Base-by-base conservation (phyloP, 2,329 filamentous ascomycete genomes). In the Cadophora sp. region DNA sequence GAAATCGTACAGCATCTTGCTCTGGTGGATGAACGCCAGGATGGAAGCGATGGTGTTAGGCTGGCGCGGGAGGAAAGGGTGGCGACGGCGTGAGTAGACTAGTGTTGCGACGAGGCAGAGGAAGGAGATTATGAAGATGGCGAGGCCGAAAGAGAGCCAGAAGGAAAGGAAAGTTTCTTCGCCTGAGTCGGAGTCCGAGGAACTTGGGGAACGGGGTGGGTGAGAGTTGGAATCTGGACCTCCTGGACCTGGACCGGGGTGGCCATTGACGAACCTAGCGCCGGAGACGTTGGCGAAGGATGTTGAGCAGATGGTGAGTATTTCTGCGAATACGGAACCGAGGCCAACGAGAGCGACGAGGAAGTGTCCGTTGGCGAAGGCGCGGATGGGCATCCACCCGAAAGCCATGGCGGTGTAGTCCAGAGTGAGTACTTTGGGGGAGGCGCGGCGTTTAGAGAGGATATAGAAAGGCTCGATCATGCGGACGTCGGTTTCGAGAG, bases 391-490 rank as follows among this genome's bases (percentile, higher is more conserved):
- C 24, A 91, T 83, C 77, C 85, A 88, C 3, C 87, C 87, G 62
- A 91, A 91, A 5, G 91, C 89, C 72, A 91, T 85, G 33, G 89
- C 89, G 0, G 89, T 91, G 77, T 93, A 93, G 77, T 93, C 91
- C 11, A 93, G 84, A 0, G 87, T 89, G 7, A 93, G 83, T 1
- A 87, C 89, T 70, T 83, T 86, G 7, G 89, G 82, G 0, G 88
- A 85, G 3, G 90, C 90, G 70, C 90, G 86, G 3, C 91, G 85
- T 62, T 82, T 82, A 16, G 87, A 89, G 1, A 93, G 84, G 67
- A 91, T 86, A 75, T 89, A 91, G 74, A 91, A 93, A 1, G 91
- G 91, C 76, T 93, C 89, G 77, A 92, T 87, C 83, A 92, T 89
- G 50, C 90, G 88, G 56, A 92, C 83, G 30, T 88, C 85, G 65